phyloP scores from a whole-genome alignment of 2,329 filamentous ascomycete genomes.

The Cordyceps cateniannulata region DNA sequence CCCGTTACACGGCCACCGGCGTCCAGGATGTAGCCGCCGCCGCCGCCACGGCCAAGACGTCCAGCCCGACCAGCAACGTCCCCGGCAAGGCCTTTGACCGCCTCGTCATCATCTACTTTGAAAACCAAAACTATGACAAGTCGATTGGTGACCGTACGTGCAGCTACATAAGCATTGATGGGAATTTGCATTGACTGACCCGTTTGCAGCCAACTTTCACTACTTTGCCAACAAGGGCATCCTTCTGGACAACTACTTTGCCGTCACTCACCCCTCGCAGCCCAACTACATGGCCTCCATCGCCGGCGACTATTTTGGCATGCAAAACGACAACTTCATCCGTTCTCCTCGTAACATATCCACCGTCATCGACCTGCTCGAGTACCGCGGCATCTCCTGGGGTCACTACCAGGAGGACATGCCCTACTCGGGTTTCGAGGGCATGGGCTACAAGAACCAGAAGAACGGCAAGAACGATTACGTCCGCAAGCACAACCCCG shows the following conservation, averaged over 20 bases:
- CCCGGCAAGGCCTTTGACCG: constrained; percentile 68
- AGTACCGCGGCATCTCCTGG: constrained; percentile 59
- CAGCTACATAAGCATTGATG: background rate
- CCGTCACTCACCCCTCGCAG: constrained; percentile 65
- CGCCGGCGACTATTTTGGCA: constrained; percentile 67
- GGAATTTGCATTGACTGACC: background rate
- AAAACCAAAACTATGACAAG: constrained; percentile 66
- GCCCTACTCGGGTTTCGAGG: constrained; percentile 69
- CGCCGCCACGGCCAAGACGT: constrained; percentile 53
- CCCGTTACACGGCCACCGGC: constrained; percentile 45
- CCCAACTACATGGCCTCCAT: constrained; percentile 68
- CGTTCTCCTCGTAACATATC: constrained; percentile 54
- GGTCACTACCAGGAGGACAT: constrained; percentile 71
- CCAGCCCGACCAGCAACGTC: constrained; percentile 56
- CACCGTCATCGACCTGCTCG: constrained; percentile 62
- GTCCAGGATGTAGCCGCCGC: constrained; percentile 46
- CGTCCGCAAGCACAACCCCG: constrained; percentile 74
- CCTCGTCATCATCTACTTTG: constrained; percentile 67
- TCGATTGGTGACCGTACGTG: constrained; percentile 54
- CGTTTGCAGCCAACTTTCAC: constrained; percentile 21
- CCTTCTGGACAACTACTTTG: constrained; percentile 38
- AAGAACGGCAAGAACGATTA: constrained; percentile 64
- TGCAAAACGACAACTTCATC: constrained; percentile 61
- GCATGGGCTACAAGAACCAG: constrained; percentile 56
- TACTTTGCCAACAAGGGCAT: constrained; percentile 26